These are phyloP conservation scores for Candida tetrigidarum DNA, from an alignment of 1,139 yeast species.

Conservation along the genomic window DNA sequence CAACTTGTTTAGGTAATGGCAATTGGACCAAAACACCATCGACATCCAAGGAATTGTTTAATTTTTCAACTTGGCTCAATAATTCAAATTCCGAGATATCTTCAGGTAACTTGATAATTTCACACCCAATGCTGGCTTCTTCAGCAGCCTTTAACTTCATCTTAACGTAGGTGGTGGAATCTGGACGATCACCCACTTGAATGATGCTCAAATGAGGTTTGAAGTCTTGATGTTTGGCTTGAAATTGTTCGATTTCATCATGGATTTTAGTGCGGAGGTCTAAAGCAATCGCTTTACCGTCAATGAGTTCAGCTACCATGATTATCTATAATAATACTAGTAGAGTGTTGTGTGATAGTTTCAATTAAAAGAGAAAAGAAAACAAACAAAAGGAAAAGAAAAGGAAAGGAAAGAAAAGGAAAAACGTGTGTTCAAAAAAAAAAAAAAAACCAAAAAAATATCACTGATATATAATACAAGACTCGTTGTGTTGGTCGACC, in stretches of 20 bases:
- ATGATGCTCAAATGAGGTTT: conserved; percentile 80
- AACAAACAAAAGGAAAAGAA: too few relatives aligned
- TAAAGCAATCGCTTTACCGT: conserved; percentile 74
- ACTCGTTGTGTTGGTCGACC: too few relatives aligned
- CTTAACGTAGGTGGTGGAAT: conserved; percentile 90
- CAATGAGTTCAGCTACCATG: conserved; percentile 52
- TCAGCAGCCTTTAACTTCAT: conserved; percentile 94
- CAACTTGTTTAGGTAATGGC: conserved; percentile 83
- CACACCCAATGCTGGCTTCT: conserved; percentile 79
- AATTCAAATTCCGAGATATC: conserved; percentile 60
- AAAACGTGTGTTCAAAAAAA: conserved; percentile 1
- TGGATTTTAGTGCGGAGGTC: conserved; percentile 52
- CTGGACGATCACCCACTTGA: conserved; percentile 91
- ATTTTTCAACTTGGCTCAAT: conserved; percentile 56
- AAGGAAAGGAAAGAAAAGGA: conserved; percentile 5
- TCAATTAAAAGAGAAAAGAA: too few relatives aligned
- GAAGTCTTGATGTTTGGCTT: conserved; percentile 61
- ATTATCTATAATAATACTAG: conserved; percentile 2
- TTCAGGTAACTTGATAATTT: conserved; percentile 69
- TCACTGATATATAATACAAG: too few relatives aligned
- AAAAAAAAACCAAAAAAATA: background rate
- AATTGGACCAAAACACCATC: conserved; percentile 93
- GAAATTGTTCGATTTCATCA: conserved; percentile 59
- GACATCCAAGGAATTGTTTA: conserved; percentile 70
- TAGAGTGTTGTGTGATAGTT: background rate